Conservation (phyloP, 139 green algal genomes). For the Haematococcus lacustris region DNA sequence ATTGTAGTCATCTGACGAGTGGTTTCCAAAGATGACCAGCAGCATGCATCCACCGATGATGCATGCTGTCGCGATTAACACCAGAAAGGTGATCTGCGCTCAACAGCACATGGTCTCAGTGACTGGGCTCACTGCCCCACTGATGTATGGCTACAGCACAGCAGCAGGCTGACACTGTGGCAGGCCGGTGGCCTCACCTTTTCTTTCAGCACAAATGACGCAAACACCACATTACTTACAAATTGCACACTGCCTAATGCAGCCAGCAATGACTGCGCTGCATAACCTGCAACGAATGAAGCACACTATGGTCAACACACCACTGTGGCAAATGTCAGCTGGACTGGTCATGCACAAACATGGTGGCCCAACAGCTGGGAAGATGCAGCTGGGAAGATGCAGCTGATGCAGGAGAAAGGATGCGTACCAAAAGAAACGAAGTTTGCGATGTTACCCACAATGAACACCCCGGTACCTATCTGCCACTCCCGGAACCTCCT, state of each 20-base stretch:
- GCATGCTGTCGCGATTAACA: slow-evolving; percentile 60
- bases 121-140: neutral
- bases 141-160: too few species aligned
- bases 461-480: slow-evolving; percentile 60
- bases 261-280: slow-evolving; percentile 75
- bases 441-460: slow-evolving; percentile 66
- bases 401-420: too few species aligned
- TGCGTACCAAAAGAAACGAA: slow-evolving; percentile 60
- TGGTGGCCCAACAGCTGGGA: too few species aligned
- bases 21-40: slow-evolving; percentile 81
- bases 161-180: too few species aligned
- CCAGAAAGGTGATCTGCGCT: slow-evolving; percentile 20
- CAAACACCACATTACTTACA: slow-evolving; percentile 81
- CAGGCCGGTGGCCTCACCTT: too few species aligned
- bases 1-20: slow-evolving; percentile 52
- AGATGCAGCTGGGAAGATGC: too few species aligned
- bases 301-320: too few species aligned
- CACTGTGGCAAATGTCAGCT: too few species aligned
- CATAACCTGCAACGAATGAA: slow-evolving; percentile 50
- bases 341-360: too few species aligned
- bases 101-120: neutral
- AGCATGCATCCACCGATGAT: slow-evolving; percentile 77
- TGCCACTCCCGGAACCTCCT: slow-evolving; percentile 51
- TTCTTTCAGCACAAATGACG: slow-evolving; percentile 68
- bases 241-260: slow-evolving; percentile 82